phyloP scores from a whole-genome alignment of 345 rosid genomes.

The Brassica rapa region DNA sequence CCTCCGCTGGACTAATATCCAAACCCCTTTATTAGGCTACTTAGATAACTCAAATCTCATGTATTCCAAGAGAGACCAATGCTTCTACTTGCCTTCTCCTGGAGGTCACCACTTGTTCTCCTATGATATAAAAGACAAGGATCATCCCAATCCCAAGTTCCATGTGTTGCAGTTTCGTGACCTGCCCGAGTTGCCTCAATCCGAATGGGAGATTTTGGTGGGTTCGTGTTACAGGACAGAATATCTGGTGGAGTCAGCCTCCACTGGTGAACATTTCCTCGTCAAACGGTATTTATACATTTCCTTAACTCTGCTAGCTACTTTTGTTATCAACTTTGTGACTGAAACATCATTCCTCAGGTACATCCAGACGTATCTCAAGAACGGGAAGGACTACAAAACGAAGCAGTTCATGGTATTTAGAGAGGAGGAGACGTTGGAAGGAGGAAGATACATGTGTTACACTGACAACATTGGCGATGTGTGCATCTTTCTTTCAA shows the following conservation, averaged over 20 bases:
- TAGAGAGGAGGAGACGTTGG: background rate
- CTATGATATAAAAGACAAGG: background rate
- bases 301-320: background rate
- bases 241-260: background rate
- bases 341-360: background rate
- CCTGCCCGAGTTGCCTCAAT: background rate
- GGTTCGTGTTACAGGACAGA: background rate
- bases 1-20: background rate
- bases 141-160: background rate
- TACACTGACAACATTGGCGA: background rate
- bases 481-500: background rate
- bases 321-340: background rate
- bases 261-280: background rate
- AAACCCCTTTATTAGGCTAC: background rate
- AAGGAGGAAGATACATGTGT: background rate
- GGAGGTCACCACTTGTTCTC: background rate
- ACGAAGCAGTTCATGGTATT: background rate
- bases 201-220: background rate
- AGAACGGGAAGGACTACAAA: background rate
- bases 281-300: background rate
- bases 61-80: background rate
- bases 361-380: background rate
- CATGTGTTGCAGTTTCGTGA: background rate
- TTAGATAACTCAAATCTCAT: background rate
- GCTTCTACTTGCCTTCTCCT: background rate